Percentiles rank a stretch among this genome's conserved stretches.
These are phyloP conservation scores for Trametes sp. DNA, from an alignment of 1,284 basidiomycete species.

Conservation along the genomic window DNA sequence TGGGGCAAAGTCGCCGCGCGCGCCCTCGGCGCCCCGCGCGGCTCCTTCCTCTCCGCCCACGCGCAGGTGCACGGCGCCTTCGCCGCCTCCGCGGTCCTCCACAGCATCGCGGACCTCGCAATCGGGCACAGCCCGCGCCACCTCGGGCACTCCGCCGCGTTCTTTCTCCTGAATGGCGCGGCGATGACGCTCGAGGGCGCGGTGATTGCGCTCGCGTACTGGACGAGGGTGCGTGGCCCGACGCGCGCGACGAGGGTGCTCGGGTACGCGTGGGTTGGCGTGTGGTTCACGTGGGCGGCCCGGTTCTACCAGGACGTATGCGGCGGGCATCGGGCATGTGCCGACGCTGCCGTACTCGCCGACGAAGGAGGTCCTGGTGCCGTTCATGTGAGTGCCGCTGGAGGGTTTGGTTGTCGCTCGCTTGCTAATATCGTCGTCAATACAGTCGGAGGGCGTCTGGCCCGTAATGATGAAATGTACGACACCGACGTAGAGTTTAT, in stretches of 20 bases:
- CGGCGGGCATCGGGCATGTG: slow-evolving; percentile 23
- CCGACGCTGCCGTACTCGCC: slow-evolving; percentile 23
- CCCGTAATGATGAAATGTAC: too few species aligned
- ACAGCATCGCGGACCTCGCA: slow-evolving; percentile 24
- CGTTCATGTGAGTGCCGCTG: slow-evolving; percentile 1
- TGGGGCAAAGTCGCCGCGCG: slow-evolving; percentile 12
- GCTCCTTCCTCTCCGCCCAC: slow-evolving; percentile 23
- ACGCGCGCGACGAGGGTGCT: not conserved
- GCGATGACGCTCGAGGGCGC: slow-evolving; percentile 23
- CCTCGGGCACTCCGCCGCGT: slow-evolving; percentile 11
- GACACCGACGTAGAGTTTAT: too few species aligned
- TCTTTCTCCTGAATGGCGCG: slow-evolving; percentile 16
- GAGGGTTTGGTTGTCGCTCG: too few species aligned
- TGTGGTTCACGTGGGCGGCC: slow-evolving; percentile 23
- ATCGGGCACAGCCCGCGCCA: slow-evolving; percentile 1
- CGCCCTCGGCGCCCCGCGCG: slow-evolving; percentile 8
- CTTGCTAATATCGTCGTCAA: too few species aligned
- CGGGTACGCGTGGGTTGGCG: slow-evolving; percentile 32
- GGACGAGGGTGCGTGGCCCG: slow-evolving; percentile 1
- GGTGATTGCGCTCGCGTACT: slow-evolving; percentile 3
- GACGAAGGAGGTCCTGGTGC: not conserved
- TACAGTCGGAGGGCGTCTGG: too few species aligned
- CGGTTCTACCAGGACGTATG: slow-evolving; percentile 5
- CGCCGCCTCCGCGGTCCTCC: slow-evolving; percentile 20
- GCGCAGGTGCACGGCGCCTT: slow-evolving; percentile 21